Evolutionary conservation across 768 basidiomycete species (phyloP).

Genomic region (Lactarius vividus): DNA sequence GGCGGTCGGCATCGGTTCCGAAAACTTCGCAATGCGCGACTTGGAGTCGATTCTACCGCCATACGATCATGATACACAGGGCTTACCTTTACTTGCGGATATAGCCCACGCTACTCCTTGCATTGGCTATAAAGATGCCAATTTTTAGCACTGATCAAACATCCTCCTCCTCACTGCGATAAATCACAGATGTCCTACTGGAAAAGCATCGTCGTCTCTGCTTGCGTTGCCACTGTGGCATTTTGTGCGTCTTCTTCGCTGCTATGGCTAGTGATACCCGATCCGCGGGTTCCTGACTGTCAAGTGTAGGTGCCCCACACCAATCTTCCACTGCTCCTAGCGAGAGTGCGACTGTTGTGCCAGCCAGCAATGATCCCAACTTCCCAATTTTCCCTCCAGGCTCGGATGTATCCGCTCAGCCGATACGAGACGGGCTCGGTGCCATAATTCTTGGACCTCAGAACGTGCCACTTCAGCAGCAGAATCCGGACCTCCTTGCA

Average conservation of each 20-base stretch:
- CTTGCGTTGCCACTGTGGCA: background rate
- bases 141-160: background rate
- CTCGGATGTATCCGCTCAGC: conserved; percentile 36
- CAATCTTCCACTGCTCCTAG: background rate
- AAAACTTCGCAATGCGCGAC: background rate
- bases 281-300: background rate
- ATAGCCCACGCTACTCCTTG: background rate
- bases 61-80: background rate
- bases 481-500: conserved; percentile 57
- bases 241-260: background rate
- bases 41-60: background rate
- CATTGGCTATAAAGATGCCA: background rate
- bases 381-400: conserved; percentile 26
- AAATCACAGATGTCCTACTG: background rate
- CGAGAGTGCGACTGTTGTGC: conserved; percentile 28
- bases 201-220: background rate
- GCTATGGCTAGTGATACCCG: too few species aligned
- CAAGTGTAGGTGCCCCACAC: background rate
- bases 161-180: background rate
- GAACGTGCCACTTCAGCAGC: conserved; percentile 50
- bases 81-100: background rate
- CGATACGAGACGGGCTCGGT: conserved; percentile 47
- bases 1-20: background rate
- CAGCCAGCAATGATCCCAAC: conserved; percentile 34
- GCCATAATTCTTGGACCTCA: conserved; percentile 53